Conservation (phyloP, 345 rosid species). For the Balakata baccata region DNA sequence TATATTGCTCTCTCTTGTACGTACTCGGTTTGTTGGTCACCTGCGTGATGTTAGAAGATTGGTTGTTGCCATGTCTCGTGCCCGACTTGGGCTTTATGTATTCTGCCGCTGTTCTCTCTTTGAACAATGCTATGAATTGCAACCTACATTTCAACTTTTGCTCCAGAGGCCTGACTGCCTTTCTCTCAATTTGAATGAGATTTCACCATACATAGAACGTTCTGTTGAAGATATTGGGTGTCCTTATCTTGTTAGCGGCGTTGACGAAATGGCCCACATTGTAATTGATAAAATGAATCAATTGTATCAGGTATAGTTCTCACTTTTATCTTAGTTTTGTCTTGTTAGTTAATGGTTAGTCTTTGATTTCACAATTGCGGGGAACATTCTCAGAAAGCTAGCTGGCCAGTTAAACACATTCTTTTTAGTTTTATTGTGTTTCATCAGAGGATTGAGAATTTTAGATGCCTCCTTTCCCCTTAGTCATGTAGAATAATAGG, state of each 20-base stretch:
- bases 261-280: slow-evolving; percentile 74
- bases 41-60: slow-evolving; percentile 96
- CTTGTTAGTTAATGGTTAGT: not conserved
- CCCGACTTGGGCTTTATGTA: slow-evolving; percentile 84
- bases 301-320: slow-evolving; percentile 55
- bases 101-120: slow-evolving; percentile 87
- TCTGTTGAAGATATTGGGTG: slow-evolving; percentile 63
- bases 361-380: not conserved
- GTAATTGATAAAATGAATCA: slow-evolving; percentile 53
- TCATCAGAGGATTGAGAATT: no score
- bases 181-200: slow-evolving; percentile 61
- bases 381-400: not conserved
- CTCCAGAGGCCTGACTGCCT: slow-evolving; percentile 84
- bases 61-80: slow-evolving; percentile 98
- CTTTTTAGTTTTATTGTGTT: no score
- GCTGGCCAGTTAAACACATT: not conserved
- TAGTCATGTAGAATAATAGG: no score
- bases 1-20: slow-evolving; percentile 88
- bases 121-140: slow-evolving; percentile 95
- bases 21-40: slow-evolving; percentile 95
- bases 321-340: not conserved
- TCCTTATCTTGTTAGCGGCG: slow-evolving; percentile 53
- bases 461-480: no score
- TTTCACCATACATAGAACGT: slow-evolving; percentile 67
- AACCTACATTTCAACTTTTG: slow-evolving; percentile 79